These are phyloP conservation scores for Sporothrix curviconia DNA, from an alignment of 2,329 filamentous ascomycete genomes.

Conservation along the genomic window DNA sequence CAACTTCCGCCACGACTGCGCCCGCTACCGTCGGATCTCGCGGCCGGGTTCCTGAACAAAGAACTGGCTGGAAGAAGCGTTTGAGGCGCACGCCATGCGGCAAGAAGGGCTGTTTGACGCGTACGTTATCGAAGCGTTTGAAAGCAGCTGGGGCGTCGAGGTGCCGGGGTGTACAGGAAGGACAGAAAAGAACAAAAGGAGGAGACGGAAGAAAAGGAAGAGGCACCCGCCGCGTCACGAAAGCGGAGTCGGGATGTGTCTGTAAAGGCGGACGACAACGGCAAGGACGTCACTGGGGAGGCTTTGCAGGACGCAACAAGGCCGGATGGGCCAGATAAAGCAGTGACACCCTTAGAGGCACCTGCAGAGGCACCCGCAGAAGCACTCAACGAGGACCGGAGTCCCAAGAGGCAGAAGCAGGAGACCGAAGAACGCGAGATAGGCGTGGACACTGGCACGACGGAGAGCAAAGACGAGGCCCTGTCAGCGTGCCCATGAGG, in stretches of 20 bases:
- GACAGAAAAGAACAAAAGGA: conserved; percentile 19
- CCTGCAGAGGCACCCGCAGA: too few species aligned
- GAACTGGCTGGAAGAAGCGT: conserved; percentile 47
- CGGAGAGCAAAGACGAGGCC: neutral
- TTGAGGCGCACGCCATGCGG: conserved; percentile 43
- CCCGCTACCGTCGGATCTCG: conserved; percentile 38
- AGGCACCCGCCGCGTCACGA: neutral
- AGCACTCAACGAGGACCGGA: too few species aligned
- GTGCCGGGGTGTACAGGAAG: conserved; percentile 28
- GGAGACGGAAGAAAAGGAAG: neutral
- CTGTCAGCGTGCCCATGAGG: neutral
- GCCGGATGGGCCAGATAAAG: too few species aligned
- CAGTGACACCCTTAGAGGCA: too few species aligned
- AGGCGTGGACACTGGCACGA: neutral
- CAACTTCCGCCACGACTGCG: conserved; percentile 38
- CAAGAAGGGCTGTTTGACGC: conserved; percentile 44
- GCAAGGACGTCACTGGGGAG: too few species aligned
- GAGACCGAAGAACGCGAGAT: too few species aligned
- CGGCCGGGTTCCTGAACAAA: conserved; percentile 44
- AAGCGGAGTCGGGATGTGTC: neutral
- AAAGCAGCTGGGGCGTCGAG: conserved; percentile 41
- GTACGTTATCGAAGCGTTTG: conserved; percentile 38
- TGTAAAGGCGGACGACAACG: neutral
- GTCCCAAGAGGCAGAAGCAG: conserved; percentile 1
- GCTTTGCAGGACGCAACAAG: too few species aligned